Conservation (phyloP, 2,329 filamentous ascomycete species). For the Hirsutella thompsonii region DNA sequence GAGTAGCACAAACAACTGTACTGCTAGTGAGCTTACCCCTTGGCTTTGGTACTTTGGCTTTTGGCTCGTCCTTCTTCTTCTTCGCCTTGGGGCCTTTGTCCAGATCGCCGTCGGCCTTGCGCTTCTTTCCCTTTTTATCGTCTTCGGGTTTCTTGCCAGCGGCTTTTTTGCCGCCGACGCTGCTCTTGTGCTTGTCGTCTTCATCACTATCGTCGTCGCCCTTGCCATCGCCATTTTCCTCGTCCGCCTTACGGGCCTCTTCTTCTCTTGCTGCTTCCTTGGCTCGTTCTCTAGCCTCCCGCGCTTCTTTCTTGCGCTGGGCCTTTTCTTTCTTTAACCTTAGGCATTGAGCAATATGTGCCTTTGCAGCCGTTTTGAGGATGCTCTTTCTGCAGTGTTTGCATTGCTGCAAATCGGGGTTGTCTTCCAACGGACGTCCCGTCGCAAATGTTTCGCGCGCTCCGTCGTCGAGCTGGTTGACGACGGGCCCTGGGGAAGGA, state of each 20-base stretch:
- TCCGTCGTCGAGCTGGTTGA: slow-evolving; percentile 60
- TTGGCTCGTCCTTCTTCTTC: slow-evolving; percentile 91
- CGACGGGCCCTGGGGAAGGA: slow-evolving; percentile 39
- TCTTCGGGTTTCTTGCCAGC: slow-evolving; percentile 55
- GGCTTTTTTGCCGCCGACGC: slow-evolving; percentile 42
- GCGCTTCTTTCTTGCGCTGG: slow-evolving; percentile 61
- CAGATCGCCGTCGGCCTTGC: slow-evolving; percentile 62
- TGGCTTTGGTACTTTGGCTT: slow-evolving; percentile 69
- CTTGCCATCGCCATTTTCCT: slow-evolving; percentile 32
- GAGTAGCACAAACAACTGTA: not conserved
- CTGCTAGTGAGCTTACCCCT: slow-evolving; percentile 45
- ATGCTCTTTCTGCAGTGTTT: slow-evolving; percentile 92
- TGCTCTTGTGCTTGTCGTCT: slow-evolving; percentile 28
- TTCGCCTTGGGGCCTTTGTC: slow-evolving; percentile 78
- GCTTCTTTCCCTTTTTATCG: slow-evolving; percentile 62
- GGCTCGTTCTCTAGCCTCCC: slow-evolving; percentile 55
- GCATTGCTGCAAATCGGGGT: slow-evolving; percentile 68
- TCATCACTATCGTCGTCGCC: slow-evolving; percentile 36
- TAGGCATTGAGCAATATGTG: slow-evolving; percentile 74
- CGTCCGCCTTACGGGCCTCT: slow-evolving; percentile 38
- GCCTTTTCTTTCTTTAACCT: slow-evolving; percentile 75
- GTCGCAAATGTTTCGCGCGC: slow-evolving; percentile 70
- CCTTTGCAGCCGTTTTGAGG: slow-evolving; percentile 58
- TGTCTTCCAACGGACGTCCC: slow-evolving; percentile 70
- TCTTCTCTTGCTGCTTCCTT: slow-evolving; percentile 47